These are phyloP conservation scores for Porpolomopsis calyptriformis DNA, from an alignment of 768 basidiomycete species.

Conservation along the genomic window DNA sequence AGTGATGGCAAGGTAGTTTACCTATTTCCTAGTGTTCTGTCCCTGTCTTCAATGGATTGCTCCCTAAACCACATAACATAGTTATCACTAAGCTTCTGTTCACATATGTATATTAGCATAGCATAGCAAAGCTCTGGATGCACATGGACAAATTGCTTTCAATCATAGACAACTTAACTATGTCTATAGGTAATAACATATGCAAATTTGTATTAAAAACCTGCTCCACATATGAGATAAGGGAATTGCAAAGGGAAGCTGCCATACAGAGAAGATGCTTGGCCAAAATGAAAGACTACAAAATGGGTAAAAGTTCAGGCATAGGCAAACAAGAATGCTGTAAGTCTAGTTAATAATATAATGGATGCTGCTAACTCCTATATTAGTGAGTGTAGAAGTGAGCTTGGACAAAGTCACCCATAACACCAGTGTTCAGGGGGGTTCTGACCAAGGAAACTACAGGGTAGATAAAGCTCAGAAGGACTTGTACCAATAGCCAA, in stretches of 20 bases:
- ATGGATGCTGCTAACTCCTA: no score
- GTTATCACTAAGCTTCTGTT: conserved; percentile 25
- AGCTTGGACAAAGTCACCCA: no score
- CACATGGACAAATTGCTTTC: conserved; percentile 25
- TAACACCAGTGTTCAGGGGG: neutral
- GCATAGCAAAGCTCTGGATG: conserved; percentile 28
- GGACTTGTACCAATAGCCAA: conserved; percentile 2
- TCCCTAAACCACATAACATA: conserved; percentile 19
- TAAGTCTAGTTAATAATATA: no score
- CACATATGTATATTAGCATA: conserved; percentile 25
- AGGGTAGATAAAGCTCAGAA: neutral
- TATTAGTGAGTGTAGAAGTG: no score
- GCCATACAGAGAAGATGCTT: no score
- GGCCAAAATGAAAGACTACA: no score
- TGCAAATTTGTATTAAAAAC: conserved; percentile 19
- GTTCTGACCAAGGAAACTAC: neutral
- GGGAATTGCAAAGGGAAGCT: no score
- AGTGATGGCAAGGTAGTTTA: conserved; percentile 5
- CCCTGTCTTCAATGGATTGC: conserved; percentile 27
- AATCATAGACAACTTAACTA: conserved; percentile 16
- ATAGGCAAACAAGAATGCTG: no score
- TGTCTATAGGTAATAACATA: conserved; percentile 15
- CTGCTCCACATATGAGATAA: conserved; percentile 18
- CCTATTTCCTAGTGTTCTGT: conserved; percentile 22
- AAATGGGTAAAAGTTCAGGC: no score